Evolutionary conservation across 768 basidiomycete species (phyloP).

Genomic region (Russula abietina): DNA sequence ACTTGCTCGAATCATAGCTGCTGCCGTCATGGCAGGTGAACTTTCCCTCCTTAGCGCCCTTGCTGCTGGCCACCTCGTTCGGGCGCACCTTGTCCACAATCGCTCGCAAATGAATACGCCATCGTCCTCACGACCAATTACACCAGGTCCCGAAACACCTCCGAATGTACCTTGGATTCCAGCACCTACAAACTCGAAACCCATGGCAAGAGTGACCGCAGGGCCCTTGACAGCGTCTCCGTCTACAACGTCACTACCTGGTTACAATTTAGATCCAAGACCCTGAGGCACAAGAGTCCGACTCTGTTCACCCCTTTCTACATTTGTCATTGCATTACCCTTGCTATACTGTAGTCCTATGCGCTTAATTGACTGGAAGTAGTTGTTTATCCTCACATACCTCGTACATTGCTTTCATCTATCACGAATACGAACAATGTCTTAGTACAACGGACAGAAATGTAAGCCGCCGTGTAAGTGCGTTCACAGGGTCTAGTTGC

Average conservation of each 20-base stretch:
- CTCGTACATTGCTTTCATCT: constrained; percentile 11
- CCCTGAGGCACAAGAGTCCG: constrained; percentile 3
- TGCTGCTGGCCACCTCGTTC: constrained; percentile 90
- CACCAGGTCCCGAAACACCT: constrained; percentile 41
- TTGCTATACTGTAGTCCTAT: constrained; percentile 16
- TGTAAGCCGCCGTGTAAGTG: not conserved
- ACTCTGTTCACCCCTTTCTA: not conserved
- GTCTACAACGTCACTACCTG: constrained; percentile 21
- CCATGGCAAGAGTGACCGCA: constrained; percentile 12
- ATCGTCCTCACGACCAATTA: constrained; percentile 48
- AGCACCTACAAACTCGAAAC: constrained; percentile 16
- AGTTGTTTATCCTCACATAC: constrained; percentile 1
- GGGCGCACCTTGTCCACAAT: constrained; percentile 91
- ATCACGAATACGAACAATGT: constrained; percentile 4
- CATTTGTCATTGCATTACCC: constrained; percentile 8
- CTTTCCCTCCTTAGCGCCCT: constrained; percentile 86
- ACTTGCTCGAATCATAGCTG: constrained; percentile 84
- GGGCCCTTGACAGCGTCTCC: constrained; percentile 21
- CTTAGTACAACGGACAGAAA: not conserved
- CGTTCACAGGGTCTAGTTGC: not conserved
- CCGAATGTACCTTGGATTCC: constrained; percentile 24
- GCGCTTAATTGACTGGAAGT: constrained; percentile 6
- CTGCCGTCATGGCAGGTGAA: constrained; percentile 97
- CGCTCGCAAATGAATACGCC: constrained; percentile 80
- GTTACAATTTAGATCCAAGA: constrained; percentile 24